phyloP scores from a whole-genome alignment of 768 basidiomycete species.

The Leccinum boreale region DNA sequence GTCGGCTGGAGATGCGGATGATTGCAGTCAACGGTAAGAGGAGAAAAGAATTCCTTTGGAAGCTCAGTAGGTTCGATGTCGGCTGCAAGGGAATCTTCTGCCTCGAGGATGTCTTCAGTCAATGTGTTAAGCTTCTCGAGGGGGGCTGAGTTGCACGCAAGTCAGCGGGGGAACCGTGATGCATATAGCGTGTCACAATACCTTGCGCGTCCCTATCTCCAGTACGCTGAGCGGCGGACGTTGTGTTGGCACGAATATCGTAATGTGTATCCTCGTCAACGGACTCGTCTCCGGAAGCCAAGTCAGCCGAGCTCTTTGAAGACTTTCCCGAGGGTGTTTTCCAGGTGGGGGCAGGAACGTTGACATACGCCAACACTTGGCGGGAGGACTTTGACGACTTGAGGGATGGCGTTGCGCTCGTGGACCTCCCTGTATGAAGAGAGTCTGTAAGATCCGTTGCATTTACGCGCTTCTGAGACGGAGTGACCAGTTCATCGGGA shows the following conservation, averaged over 20 bases:
- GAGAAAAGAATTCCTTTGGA: slow-evolving; percentile 62
- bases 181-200: slow-evolving; percentile 22
- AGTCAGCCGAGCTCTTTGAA: slow-evolving; percentile 32
- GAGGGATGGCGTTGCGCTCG: slow-evolving; percentile 25
- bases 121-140: slow-evolving; percentile 73
- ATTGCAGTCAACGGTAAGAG: slow-evolving; percentile 51
- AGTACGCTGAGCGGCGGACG: slow-evolving; percentile 55
- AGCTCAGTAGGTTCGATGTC: slow-evolving; percentile 52
- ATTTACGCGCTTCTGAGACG: slow-evolving; percentile 59
- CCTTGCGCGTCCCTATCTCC: slow-evolving; percentile 79
- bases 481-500: slow-evolving; percentile 55
- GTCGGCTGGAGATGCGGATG: slow-evolving; percentile 58
- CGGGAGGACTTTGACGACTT: slow-evolving; percentile 30
- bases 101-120: slow-evolving; percentile 83
- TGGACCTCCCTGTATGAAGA: slow-evolving; percentile 10
- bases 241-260: slow-evolving; percentile 33
- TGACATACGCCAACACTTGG: slow-evolving; percentile 33
- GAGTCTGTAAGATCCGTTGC: slow-evolving; percentile 8
- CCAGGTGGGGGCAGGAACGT: slow-evolving; percentile 28
- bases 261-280: slow-evolving; percentile 38
- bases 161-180: not conserved
- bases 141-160: slow-evolving; percentile 41
- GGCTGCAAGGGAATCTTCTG: slow-evolving; percentile 66
- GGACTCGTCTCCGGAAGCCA: slow-evolving; percentile 54
- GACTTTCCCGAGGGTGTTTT: slow-evolving; percentile 28